These are phyloP conservation scores for Echinosophora koreensis DNA, from an alignment of 306 rosid species.

Conservation along the genomic window DNA sequence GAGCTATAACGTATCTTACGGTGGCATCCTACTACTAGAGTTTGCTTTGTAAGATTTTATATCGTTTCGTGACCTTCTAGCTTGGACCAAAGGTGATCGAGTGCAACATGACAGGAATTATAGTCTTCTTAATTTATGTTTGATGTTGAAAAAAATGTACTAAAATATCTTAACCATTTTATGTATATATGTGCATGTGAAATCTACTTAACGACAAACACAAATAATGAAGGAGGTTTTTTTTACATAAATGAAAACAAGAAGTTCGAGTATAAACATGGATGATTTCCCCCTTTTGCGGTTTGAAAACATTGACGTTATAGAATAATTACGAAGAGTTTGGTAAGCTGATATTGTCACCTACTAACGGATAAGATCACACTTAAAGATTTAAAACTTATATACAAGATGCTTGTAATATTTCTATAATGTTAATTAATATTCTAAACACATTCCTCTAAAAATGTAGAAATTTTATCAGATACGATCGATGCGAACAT, in stretches of 20 bases:
- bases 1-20: conserved; percentile 5
- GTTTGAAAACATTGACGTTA: neutral
- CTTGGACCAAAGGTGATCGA: neutral
- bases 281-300: neutral
- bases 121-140: neutral
- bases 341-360: neutral
- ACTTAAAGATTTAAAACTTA: neutral
- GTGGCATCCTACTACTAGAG: neutral
- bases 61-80: neutral
- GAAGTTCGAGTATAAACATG: neutral
- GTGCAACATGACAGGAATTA: conserved; percentile 10
- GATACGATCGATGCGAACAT: neutral
- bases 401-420: neutral
- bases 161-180: neutral
- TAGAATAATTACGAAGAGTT: neutral
- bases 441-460: neutral
- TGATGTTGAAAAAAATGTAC: neutral
- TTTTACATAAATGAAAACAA: neutral
- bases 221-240: neutral
- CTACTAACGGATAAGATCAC: neutral
- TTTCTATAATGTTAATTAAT: neutral
- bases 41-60: neutral
- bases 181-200: too few relatives aligned
- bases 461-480: neutral
- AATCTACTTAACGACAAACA: neutral